Evolutionary conservation across 192 early-diverging fungal genomes (phyloP), one percentile per base, ranked within the genome.

Genomic region (Umbelopsis ramanniana): DNA sequence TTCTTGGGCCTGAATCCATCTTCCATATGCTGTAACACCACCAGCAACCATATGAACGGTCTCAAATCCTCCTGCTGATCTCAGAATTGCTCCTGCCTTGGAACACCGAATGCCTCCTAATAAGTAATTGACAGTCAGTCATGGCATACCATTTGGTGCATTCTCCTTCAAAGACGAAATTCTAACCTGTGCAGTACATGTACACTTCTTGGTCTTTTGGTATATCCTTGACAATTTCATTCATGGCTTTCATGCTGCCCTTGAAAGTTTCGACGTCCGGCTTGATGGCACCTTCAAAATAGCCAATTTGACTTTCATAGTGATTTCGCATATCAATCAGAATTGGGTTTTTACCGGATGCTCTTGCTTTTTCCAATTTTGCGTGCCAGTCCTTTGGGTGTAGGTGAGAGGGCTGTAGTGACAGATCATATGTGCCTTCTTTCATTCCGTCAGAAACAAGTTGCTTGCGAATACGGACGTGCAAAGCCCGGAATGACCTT

Each of bases 301-400:
- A 85, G 7, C 93, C 93, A 45, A 94, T 88, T 2, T 89, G 76
- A 67, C 83, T 85, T 76, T 94, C 93, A 74, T 94, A 94, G 38
- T 85, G 86, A 72, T 94, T 94, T 63, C 93, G 86, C 91, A 94
- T 93, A 67, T 94, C 93, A 22, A 94, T 85, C 19, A 94, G 53
- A 24, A 90, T 66, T 0, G 82, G 83, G 5, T 84, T 73, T 60
- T 84, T 72, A 4, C 76, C 77, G 38, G 70, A 66, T 48, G 15
- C 48, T 46, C 76, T 70, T 19, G 77, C 75, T 12, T 78, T 79
- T 2, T 76, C 69, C n/a, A 93, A 71, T 52, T 84, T 83, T 10
- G 79, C 60, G 48, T 91, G 89, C 89, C 91, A 94, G 53, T 89
- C 86, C 10, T 82, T 78, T n/a, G 93, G 89, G 1, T 76, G 68